Evolutionary conservation across 2,329 filamentous ascomycete species (phyloP).

Genomic region (Pyrenophora seminiperda): DNA sequence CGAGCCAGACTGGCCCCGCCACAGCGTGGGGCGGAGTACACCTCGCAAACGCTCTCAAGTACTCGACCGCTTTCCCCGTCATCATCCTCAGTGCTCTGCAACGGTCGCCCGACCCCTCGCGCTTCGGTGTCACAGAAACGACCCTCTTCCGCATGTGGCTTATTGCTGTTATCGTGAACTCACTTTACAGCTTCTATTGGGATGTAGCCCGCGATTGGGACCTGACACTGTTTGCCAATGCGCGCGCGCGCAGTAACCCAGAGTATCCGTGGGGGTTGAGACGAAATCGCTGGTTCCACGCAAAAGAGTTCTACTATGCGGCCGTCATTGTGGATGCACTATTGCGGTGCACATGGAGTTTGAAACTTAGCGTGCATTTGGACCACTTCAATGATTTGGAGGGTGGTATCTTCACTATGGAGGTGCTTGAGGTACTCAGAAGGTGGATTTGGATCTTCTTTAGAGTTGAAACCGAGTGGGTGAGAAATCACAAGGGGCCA

Average conservation of each 20-base stretch:
- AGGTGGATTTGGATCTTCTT: conserved; percentile 98
- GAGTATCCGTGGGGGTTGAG: conserved; percentile 80
- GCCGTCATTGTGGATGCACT: conserved; percentile 79
- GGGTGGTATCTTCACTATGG: conserved; percentile 83
- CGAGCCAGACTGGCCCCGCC: conserved; percentile 47
- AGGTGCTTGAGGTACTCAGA: conserved; percentile 83
- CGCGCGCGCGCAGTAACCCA: conserved; percentile 61
- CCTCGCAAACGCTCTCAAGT: conserved; percentile 92
- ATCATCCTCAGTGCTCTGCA: conserved; percentile 79
- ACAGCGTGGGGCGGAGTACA: conserved; percentile 82
- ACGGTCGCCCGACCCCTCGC: conserved; percentile 62
- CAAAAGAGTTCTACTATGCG: conserved; percentile 76
- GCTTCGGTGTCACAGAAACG: conserved; percentile 60
- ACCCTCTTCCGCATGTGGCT: conserved; percentile 65
- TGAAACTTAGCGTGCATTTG: conserved; percentile 82
- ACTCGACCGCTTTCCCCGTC: conserved; percentile 91
- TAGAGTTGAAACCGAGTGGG: conserved; percentile 91
- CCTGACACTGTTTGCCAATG: conserved; percentile 74
- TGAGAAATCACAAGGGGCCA: conserved; percentile 60
- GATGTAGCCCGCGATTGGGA: conserved; percentile 98
- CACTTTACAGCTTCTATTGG: conserved; percentile 97
- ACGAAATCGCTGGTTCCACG: conserved; percentile 72
- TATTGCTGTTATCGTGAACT: conserved; percentile 77
- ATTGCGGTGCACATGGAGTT: conserved; percentile 86
- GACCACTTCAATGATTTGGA: conserved; percentile 87